Evolutionary conservation across 805 yeast species (phyloP).

Genomic region (Saturnispora zaruensis): DNA sequence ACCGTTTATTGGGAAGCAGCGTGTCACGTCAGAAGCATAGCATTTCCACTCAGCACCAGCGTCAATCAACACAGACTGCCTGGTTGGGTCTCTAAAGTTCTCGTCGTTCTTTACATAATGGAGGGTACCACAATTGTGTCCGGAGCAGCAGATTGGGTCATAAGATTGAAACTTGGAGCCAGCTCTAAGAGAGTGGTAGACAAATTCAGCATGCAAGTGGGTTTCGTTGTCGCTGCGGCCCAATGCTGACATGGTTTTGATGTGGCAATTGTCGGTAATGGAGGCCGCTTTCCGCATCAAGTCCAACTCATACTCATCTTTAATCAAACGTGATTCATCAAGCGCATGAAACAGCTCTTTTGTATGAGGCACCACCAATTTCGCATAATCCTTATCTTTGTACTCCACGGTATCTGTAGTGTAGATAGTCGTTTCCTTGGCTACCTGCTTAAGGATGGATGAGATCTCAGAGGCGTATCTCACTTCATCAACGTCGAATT

Average conservation of each 20-base stretch:
- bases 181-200: conserved; percentile 87
- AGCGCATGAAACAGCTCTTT: conserved; percentile 56
- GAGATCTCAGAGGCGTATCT: conserved; percentile 47
- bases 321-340: conserved; percentile 79
- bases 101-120: conserved; percentile 79
- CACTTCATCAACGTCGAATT: conserved; percentile 79
- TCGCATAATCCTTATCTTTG: conserved; percentile 29
- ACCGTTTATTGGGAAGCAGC: conserved; percentile 90
- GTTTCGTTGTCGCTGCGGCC: conserved; percentile 84
- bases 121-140: conserved; percentile 81
- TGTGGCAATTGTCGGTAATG: conserved; percentile 81
- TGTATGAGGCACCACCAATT: conserved; percentile 36
- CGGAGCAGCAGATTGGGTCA: conserved; percentile 94
- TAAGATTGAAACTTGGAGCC: conserved; percentile 86
- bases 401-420: conserved; percentile 52
- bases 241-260: conserved; percentile 85
- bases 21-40: conserved; percentile 89
- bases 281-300: conserved; percentile 72
- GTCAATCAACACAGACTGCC: conserved; percentile 71
- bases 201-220: conserved; percentile 92
- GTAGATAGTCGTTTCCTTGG: conserved; percentile 26
- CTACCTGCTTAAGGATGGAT: conserved; percentile 21
- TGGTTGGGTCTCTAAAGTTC: conserved; percentile 35
- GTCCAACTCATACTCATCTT: conserved; percentile 73
- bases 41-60: conserved; percentile 97